Evolutionary conservation across 23 red algal genomes (phyloP).

Genomic region (Porphyridium purpureum): DNA sequence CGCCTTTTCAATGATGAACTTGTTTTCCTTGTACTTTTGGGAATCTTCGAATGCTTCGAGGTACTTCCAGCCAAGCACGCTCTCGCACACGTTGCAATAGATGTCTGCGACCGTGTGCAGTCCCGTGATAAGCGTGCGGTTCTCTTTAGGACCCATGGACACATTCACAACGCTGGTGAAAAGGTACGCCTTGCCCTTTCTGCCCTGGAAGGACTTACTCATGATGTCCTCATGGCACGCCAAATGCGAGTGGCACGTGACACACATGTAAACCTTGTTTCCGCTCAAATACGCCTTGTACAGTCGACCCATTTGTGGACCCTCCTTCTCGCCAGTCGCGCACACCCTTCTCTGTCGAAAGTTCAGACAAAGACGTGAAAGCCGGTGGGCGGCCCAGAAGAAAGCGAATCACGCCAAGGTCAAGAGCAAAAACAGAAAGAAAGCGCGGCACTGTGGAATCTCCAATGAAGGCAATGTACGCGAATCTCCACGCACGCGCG

Average conservation of each 20-base stretch:
- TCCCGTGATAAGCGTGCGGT: slow-evolving; percentile 72
- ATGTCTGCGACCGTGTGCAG: slow-evolving; percentile 86
- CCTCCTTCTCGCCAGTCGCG: no score
- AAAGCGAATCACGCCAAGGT: no score
- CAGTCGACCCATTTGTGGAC: slow-evolving; percentile 53
- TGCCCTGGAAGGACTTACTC: slow-evolving; percentile 77
- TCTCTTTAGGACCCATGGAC: slow-evolving; percentile 50
- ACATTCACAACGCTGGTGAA: slow-evolving; percentile 95
- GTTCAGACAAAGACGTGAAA: no score
- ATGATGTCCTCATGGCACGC: slow-evolving; percentile 83
- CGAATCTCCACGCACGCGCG: no score
- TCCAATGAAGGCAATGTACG: no score
- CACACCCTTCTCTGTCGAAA: no score
- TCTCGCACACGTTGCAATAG: slow-evolving; percentile 76
- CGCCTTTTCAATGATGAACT: slow-evolving; percentile 81
- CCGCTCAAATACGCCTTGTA: slow-evolving; percentile 70
- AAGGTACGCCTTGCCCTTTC: slow-evolving; percentile 80
- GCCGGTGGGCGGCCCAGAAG: no score
- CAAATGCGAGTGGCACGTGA: slow-evolving; percentile 52
- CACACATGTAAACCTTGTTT: slow-evolving; percentile 64
- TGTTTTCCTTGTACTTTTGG: slow-evolving; percentile 98
- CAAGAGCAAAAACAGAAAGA: no score
- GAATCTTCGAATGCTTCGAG: slow-evolving; percentile 71
- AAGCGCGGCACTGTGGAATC: no score
- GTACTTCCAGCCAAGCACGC: slow-evolving; percentile 88